These are phyloP conservation scores for Tetrahymena elliotti DNA, from an alignment of 73 alveolate genomes.

Conservation along the genomic window DNA sequence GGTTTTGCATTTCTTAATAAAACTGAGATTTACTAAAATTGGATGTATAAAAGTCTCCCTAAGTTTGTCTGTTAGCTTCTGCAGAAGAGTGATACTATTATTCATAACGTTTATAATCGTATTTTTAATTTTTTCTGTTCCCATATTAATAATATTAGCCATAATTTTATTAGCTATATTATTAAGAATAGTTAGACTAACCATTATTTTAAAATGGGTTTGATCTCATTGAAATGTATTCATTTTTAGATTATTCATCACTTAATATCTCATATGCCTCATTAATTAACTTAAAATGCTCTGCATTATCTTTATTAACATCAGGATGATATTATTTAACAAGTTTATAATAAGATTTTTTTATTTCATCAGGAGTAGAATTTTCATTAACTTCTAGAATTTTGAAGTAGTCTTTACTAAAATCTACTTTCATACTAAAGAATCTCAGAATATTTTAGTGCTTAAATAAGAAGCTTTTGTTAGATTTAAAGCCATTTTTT, in stretches of 20 bases:
- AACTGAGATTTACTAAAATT: not conserved
- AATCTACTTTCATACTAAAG: not conserved
- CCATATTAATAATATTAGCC: constrained; percentile 12
- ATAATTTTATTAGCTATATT: not conserved
- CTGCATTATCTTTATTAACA: constrained; percentile 12
- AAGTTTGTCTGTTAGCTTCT: not conserved
- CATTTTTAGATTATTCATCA: not conserved
- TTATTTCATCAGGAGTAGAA: constrained; percentile 20
- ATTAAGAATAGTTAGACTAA: not conserved
- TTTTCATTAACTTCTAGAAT: not conserved
- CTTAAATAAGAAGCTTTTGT: not conserved
- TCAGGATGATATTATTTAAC: constrained; percentile 34
- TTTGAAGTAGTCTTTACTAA: constrained; percentile 7
- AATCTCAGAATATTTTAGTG: not conserved
- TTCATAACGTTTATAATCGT: not conserved
- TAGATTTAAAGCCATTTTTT: not conserved
- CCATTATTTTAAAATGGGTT: not conserved
- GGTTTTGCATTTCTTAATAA: not conserved
- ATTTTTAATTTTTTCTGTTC: not conserved
- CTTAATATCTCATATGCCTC: constrained; percentile 28
- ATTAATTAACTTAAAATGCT: constrained; percentile 7
- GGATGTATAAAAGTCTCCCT: not conserved
- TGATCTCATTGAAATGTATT: not conserved
- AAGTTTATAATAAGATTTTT: constrained; percentile 14
- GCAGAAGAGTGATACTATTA: not conserved